Evolutionary conservation across 2,329 filamentous ascomycete genomes (phyloP), one percentile per base, ranked within the genome.

Genomic region (Ceratocystis variospora): DNA sequence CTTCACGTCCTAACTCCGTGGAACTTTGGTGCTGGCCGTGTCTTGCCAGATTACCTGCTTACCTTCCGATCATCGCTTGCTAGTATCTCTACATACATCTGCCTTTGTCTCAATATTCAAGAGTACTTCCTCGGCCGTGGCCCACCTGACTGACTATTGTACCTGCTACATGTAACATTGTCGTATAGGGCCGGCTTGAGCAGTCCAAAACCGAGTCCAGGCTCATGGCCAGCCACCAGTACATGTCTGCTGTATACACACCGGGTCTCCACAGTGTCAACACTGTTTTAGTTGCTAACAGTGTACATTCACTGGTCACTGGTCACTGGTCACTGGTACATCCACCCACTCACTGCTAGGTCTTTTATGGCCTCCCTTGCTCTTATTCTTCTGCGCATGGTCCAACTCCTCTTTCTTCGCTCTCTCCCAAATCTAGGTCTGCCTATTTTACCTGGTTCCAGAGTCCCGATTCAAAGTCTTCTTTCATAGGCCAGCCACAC

Each of bases 201-300:
- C 22, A 5, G 28, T 33, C n/a, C 28, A 33, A 57, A 12, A 17
- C 28, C 1, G 53, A 33, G 53, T 15, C 8, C 25, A 37, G 33
- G 25, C 15, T 25, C 55, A 33, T 31, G 7, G 5, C 28, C 55
- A 59, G 7, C 55, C 19, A 59, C 55, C n/a, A n/a, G 28, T 59
- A 37, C 28, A 31, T 59, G 22, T 10, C 10, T 37, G 15, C 17
- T 59, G 55, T 59, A 37, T 59, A 59, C 25, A 37, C 28, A 59
- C 55, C 55, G 33, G 12, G n/a, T 31, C 55, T 31, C 55, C 55
- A 59, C 55, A 59, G 55, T 59, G 55, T 12, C 55, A 59, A 37
- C 55, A 59, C 28, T 37, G 55, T 59, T 37, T 25, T 19, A n/a
- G 15, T 37, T 17, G 25, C 1, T 3, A 59, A n/a, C 17, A n/a